Evolutionary conservation across 2,329 filamentous ascomycete species (phyloP).

Genomic region (Colletotrichum cuscutae): DNA sequence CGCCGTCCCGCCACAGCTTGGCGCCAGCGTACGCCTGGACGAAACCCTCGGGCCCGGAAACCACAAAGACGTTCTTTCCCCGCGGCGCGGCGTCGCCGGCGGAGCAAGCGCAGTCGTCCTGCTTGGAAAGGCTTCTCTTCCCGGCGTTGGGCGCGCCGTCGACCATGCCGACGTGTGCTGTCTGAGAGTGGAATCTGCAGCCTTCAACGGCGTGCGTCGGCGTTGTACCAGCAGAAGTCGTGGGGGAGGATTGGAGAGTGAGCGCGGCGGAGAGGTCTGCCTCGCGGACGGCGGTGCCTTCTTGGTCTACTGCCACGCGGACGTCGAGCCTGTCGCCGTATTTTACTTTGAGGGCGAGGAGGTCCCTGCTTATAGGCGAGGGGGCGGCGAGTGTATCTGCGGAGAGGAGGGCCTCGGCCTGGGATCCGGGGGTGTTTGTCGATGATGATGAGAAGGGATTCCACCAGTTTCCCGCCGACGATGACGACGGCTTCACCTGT

Average conservation of each 20-base stretch:
- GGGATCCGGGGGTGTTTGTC: not conserved
- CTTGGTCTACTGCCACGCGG: constrained; percentile 85
- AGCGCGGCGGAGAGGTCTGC: constrained; percentile 55
- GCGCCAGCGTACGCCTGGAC: constrained; percentile 82
- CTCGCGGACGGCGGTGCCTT: constrained; percentile 73
- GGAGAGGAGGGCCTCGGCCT: constrained; percentile 37
- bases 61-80: constrained; percentile 76
- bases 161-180: constrained; percentile 37
- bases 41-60: constrained; percentile 94
- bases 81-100: constrained; percentile 37
- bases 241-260: constrained; percentile 22
- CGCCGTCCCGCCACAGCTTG: constrained; percentile 79
- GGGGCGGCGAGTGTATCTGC: constrained; percentile 39
- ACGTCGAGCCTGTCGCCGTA: constrained; percentile 70
- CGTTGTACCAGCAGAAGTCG: constrained; percentile 47
- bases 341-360: constrained; percentile 69
- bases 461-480: constrained; percentile 35
- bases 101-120: constrained; percentile 40
- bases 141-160: constrained; percentile 36
- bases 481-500: constrained; percentile 16
- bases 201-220: constrained; percentile 39
- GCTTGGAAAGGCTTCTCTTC: not conserved
- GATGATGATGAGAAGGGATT: constrained; percentile 8
- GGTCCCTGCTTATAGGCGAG: constrained; percentile 67
- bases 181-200: constrained; percentile 43